These are phyloP conservation scores for Corymbia citriodora DNA, from an alignment of 441 rosid species.

Conservation along the genomic window DNA sequence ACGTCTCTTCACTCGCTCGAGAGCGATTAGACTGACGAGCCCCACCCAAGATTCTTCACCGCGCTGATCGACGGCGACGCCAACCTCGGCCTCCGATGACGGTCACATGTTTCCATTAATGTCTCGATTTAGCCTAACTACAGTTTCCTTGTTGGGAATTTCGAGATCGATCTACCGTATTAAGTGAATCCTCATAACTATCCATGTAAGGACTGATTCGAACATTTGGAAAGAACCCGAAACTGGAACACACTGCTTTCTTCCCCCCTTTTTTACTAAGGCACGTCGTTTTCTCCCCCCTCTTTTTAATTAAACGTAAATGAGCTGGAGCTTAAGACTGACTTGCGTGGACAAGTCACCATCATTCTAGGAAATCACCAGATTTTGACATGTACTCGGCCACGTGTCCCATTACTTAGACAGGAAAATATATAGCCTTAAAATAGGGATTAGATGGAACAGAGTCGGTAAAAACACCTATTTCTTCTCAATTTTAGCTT, in stretches of 20 bases:
- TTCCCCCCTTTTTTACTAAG: fast-evolving
- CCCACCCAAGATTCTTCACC: not conserved
- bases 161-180: too few species aligned
- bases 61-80: not conserved
- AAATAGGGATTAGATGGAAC: not conserved
- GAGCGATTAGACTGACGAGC: not conserved
- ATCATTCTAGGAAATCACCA: not conserved
- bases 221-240: not conserved
- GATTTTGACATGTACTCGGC: not conserved
- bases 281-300: not conserved
- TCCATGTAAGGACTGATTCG: not conserved
- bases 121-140: too few species aligned
- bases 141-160: too few species aligned
- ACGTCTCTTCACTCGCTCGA: not conserved
- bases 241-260: not conserved
- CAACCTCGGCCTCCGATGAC: too few species aligned
- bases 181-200: too few species aligned
- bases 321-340: not conserved
- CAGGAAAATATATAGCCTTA: not conserved
- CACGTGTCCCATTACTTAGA: not conserved
- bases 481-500: not conserved
- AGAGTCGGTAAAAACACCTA: fast-evolving
- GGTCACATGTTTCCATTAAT: too few species aligned
- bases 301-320: not conserved
- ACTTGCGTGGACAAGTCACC: not conserved